Conservation (phyloP, 1,284 basidiomycete species). For the Ceratobasidium papillatum region DNA sequence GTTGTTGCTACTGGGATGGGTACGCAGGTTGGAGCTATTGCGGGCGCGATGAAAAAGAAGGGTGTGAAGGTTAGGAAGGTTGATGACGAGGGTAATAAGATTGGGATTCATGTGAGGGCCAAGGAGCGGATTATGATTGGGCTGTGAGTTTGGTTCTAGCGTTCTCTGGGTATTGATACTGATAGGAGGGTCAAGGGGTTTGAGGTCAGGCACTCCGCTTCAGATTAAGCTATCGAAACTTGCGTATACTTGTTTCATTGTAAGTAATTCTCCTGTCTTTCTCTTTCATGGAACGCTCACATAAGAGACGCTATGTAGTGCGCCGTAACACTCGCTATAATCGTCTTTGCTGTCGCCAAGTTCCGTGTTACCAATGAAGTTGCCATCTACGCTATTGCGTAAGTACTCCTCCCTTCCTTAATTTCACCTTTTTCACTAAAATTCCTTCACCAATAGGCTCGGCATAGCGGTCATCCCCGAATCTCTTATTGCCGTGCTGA, state of each 20-base stretch:
- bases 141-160: slow-evolving; percentile 31
- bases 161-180: not conserved
- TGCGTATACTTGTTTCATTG: slow-evolving; percentile 65
- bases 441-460: slow-evolving; percentile 18
- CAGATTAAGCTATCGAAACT: slow-evolving; percentile 55
- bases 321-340: slow-evolving; percentile 64
- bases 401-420: slow-evolving; percentile 46
- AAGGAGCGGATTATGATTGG: slow-evolving; percentile 14
- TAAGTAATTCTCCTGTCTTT: slow-evolving; percentile 42
- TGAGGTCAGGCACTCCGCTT: slow-evolving; percentile 41
- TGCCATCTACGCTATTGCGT: slow-evolving; percentile 58
- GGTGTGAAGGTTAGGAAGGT: not conserved
- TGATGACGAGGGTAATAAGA: slow-evolving; percentile 13
- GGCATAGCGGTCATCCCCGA: slow-evolving; percentile 36
- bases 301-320: not conserved
- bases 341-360: slow-evolving; percentile 65
- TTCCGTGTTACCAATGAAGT: slow-evolving; percentile 59
- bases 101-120: not conserved
- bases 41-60: slow-evolving; percentile 35
- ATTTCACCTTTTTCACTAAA: not conserved
- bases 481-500: slow-evolving; percentile 34
- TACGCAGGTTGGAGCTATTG: slow-evolving; percentile 41
- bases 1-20: slow-evolving; percentile 44
- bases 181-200: slow-evolving; percentile 8
- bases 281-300: not conserved